Percentiles rank a stretch among this genome's conserved stretches.
Conservation (phyloP, 208 protist species). For the Borovskyia barvae region DNA sequence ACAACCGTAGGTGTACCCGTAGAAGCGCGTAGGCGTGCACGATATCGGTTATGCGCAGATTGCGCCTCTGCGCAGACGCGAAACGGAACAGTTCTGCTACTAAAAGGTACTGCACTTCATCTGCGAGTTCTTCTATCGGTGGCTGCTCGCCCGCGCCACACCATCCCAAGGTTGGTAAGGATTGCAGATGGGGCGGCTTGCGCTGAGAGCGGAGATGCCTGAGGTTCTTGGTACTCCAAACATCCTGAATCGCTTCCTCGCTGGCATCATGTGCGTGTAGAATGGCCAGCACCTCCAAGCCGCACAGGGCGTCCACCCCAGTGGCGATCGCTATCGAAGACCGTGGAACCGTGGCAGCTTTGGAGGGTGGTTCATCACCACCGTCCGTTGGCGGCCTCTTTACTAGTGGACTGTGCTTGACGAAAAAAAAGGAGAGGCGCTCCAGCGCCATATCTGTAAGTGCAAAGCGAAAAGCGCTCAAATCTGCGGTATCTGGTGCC, state of each 20-base stretch:
- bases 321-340: neutral
- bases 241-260: neutral
- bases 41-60: slow-evolving; percentile 68
- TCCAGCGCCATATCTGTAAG: slow-evolving; percentile 61
- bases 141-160: neutral
- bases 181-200: slow-evolving; percentile 5
- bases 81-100: slow-evolving; percentile 23
- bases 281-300: slow-evolving; percentile 55
- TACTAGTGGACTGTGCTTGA: slow-evolving; percentile 17
- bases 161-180: neutral
- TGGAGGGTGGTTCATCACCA: neutral
- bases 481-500: neutral
- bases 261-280: slow-evolving; percentile 38
- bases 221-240: slow-evolving; percentile 9
- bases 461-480: slow-evolving; percentile 22
- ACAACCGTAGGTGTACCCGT: slow-evolving; percentile 55
- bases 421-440: slow-evolving; percentile 62
- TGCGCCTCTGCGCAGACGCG: slow-evolving; percentile 16
- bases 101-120: slow-evolving; percentile 19
- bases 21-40: slow-evolving; percentile 72
- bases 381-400: neutral
- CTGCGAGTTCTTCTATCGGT: neutral
- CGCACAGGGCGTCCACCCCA: slow-evolving; percentile 57
- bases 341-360: neutral
- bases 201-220: slow-evolving; percentile 1